Base-by-base conservation (phyloP, 2,329 filamentous ascomycete species). In the Penicillium sp. region DNA sequence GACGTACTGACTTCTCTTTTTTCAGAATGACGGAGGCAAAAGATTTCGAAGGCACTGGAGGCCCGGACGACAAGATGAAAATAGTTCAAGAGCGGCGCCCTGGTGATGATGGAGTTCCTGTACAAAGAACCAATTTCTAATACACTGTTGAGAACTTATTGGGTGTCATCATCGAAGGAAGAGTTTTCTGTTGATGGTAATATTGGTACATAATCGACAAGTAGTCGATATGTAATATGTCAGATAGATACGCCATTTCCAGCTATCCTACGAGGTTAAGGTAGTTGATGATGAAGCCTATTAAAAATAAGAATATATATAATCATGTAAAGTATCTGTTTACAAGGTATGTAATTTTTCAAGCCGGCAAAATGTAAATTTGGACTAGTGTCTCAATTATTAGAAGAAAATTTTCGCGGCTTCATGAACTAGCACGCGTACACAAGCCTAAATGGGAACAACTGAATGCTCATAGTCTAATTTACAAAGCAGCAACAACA, bases 31-130 rank as follows among this genome's bases (percentile, higher is more conserved):
- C 71, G 14, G 65, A 67, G 21, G 72, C 70, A 12, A 63, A 63
- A 33, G 63, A 75, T 5, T 77, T 71, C 53, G 64, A 72, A 20
- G 72, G 70, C 5, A 8, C 47, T 0, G 71, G 68, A 14, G 72
- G 71, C 11, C 71, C 72, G 0, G 71, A 73, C 56, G 69, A 71
- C 40, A 72, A 70, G 20, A 49, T 67, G 21, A 67, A 63, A 57
- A 59, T 63, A 4, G 58, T 45, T 33, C 23, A 69, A 1, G 63
- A 67, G 54, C 58, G 58, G 47, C 57, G 52, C 12, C 57, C 57
- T 3, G 57, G 57, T 20, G 57, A 59, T 46, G 57, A 59, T 48
- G 57, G 42, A n/a, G 57, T 59, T 21, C 57, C 57, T 11, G 57
- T 59, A 35, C 47, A 52, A 45, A 51, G 47, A 14, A 56, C 48